phyloP scores from a whole-genome alignment of 768 basidiomycete genomes.

The Pluteus cervinus region DNA sequence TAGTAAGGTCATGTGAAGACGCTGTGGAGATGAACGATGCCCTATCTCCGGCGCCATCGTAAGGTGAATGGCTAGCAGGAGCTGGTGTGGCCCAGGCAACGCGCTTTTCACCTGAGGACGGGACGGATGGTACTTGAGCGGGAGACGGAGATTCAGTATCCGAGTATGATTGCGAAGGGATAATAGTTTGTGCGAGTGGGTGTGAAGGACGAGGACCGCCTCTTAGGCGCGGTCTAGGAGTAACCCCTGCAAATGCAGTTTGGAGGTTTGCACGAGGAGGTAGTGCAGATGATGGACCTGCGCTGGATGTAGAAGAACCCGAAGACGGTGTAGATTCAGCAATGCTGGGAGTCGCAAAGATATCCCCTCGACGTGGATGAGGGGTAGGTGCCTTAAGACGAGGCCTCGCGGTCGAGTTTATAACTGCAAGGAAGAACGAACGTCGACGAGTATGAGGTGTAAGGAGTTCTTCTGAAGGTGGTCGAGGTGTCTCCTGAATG shows the following conservation, averaged over 20 bases:
- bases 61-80: constrained; percentile 9
- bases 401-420: constrained; percentile 77
- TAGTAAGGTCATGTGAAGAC: constrained; percentile 84
- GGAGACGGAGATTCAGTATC: constrained; percentile 21
- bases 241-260: constrained; percentile 57
- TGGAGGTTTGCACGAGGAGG: constrained; percentile 29
- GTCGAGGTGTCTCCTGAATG: constrained; percentile 6
- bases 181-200: constrained; percentile 51
- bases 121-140: constrained; percentile 8
- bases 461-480: constrained; percentile 34
- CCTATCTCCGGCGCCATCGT: constrained; percentile 6
- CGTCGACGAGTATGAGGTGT: constrained; percentile 72
- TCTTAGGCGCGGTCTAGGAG: constrained; percentile 49
- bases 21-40: constrained; percentile 76
- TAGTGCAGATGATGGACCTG: constrained; percentile 25
- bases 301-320: too few relatives aligned
- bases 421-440: constrained; percentile 78
- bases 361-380: constrained; percentile 37
- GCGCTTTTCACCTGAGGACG: neutral
- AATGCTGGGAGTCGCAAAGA: constrained; percentile 26
- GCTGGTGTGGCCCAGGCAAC: constrained; percentile 5
- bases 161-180: constrained; percentile 34
- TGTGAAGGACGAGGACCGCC: constrained; percentile 44
- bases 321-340: constrained; percentile 30
- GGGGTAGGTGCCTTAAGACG: constrained; percentile 62